Evolutionary conservation across 371 early-diverging fungal species (phyloP).

Genomic region (Rhizomucor pusillus): DNA sequence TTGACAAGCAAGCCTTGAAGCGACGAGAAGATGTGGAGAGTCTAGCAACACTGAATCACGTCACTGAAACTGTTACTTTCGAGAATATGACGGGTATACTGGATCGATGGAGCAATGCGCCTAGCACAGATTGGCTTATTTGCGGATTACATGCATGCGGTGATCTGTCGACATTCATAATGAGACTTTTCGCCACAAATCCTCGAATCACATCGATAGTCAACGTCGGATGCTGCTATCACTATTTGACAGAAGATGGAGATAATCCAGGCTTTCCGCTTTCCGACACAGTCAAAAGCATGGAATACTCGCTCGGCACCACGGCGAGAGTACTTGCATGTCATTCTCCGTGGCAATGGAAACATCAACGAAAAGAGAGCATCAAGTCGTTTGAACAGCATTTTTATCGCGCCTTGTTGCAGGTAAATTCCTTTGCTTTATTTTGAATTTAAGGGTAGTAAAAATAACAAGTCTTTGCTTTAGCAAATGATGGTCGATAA

Average conservation of each 20-base stretch:
- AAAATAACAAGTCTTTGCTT: neutral
- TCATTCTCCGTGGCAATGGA: slow-evolving; percentile 82
- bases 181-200: slow-evolving; percentile 66
- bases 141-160: slow-evolving; percentile 90
- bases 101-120: slow-evolving; percentile 24
- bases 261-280: slow-evolving; percentile 14
- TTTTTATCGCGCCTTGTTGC: slow-evolving; percentile 73
- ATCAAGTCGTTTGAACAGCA: slow-evolving; percentile 66
- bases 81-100: slow-evolving; percentile 49
- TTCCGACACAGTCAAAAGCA: slow-evolving; percentile 3
- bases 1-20: slow-evolving; percentile 26
- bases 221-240: slow-evolving; percentile 87
- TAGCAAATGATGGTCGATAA: slow-evolving; percentile 53
- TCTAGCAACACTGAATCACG: slow-evolving; percentile 49
- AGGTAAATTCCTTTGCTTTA: slow-evolving; percentile 19
- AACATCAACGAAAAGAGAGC: slow-evolving; percentile 43
- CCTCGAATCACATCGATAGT: slow-evolving; percentile 66
- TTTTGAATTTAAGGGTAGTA: neutral
- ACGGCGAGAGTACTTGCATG: slow-evolving; percentile 82
- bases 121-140: slow-evolving; percentile 54
- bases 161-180: slow-evolving; percentile 68
- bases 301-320: slow-evolving; percentile 46
- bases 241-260: slow-evolving; percentile 55
- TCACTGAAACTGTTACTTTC: slow-evolving; percentile 55
- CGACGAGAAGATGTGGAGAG: slow-evolving; percentile 30